Percentiles rank a stretch among this genome's conserved stretches.
Conservation (phyloP, 2,329 filamentous ascomycete genomes). For the Scedosporium apiospermum region DNA sequence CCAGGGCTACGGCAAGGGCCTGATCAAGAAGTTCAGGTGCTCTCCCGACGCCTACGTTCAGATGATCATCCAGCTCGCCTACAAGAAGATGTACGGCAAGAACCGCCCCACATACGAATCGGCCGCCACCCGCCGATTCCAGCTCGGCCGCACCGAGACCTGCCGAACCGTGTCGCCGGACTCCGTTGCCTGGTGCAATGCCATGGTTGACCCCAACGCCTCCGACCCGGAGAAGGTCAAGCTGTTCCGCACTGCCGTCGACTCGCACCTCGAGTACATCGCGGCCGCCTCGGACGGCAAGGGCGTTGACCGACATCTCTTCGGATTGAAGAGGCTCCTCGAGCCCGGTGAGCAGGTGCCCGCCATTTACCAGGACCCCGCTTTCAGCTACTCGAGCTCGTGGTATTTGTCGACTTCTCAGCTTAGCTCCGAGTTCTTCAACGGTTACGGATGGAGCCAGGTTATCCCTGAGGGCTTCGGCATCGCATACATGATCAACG, state of each 20-base stretch:
- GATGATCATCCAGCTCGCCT: slow-evolving; percentile 96
- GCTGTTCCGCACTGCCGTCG: slow-evolving; percentile 73
- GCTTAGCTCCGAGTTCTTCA: slow-evolving; percentile 93
- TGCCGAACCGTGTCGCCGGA: slow-evolving; percentile 89
- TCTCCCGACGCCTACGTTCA: slow-evolving; percentile 96
- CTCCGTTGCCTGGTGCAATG: slow-evolving; percentile 78
- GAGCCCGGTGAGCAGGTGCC: slow-evolving; percentile 73
- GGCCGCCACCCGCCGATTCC: slow-evolving; percentile 87
- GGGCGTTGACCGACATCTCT: slow-evolving; percentile 93
- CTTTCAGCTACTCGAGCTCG: slow-evolving; percentile 70
- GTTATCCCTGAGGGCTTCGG: slow-evolving; percentile 94
- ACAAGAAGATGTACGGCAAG: slow-evolving; percentile 98
- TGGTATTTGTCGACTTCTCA: slow-evolving; percentile 90
- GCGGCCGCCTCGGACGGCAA: slow-evolving; percentile 80
- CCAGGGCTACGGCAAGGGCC: slow-evolving; percentile 93
- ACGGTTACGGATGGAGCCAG: slow-evolving; percentile 98
- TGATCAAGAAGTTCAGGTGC: slow-evolving; percentile 99
- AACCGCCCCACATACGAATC: slow-evolving; percentile 97
- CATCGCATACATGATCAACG: slow-evolving; percentile 99
- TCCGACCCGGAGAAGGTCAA: slow-evolving; percentile 57
- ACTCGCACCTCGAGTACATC: slow-evolving; percentile 85
- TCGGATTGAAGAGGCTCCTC: slow-evolving; percentile 87
- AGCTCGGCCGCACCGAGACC: slow-evolving; percentile 92
- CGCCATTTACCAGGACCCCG: slow-evolving; percentile 76
- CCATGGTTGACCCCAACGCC: slow-evolving; percentile 63